Base-by-base conservation (phyloP, 805 yeast genomes). In the Wickerhamiella parazyma region DNA sequence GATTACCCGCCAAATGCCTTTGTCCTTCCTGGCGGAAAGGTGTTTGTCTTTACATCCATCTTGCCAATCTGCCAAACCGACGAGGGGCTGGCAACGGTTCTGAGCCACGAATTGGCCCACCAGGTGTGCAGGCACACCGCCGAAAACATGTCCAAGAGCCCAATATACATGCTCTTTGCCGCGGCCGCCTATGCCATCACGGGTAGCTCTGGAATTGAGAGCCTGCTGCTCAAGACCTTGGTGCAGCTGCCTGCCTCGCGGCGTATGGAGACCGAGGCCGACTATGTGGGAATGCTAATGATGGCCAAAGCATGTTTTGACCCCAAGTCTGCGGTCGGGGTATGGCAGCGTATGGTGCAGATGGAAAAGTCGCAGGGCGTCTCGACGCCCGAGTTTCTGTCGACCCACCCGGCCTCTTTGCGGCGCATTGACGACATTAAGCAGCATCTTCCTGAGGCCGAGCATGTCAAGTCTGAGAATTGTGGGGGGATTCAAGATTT, bases 221-320 rank as follows among this genome's bases (percentile, higher is more conserved):
- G 71, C 42, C 49, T 81, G 25, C 59, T 83, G 12, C 51, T 71
- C 20, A 69, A 69, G 21, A 69, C 85, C 0, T 57, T 75, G 11
- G 58, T 86, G 39, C 73, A 75, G 50, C 72, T 80, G 72, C 96
- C 96, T 0, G 81, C 93, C 0, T 81, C 94, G 1, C 69, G 99
- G 54, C 84, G 75, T 47, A 85, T 85, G 95, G 99, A 91, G 61
- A 72, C 85, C 0, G 98, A 91, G 60, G 97, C 98, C 0, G 98
- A 91, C 61, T 78, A 79, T 54, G 87, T 91, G 24, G 99, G 99
- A 0, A 65, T 91, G 48, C 80, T 85, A 76, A 68, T 89, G 51
- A 83, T 89, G 95, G 75, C 95, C 2, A 67, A 76, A 47, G 94
- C 94, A 38, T 91, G 99, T 58, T 91, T 70, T 60, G 65, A 87